Evolutionary conservation across 2,329 filamentous ascomycete species (phyloP).

Genomic region (Neocatenulostroma microsporum): DNA sequence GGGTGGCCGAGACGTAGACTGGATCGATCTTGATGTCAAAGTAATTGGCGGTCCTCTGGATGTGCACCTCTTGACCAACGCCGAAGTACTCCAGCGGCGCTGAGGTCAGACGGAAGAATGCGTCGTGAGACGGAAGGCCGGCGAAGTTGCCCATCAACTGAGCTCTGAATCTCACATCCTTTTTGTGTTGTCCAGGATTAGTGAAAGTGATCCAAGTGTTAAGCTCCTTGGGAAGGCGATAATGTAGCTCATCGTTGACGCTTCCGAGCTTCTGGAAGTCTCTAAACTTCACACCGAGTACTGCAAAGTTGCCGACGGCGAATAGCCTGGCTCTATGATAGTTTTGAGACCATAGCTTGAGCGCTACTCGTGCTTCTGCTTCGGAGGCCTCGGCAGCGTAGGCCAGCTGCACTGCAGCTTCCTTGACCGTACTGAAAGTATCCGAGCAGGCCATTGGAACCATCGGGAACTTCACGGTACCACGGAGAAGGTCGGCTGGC

Average conservation of each 20-base stretch:
- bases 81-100: slow-evolving; percentile 4
- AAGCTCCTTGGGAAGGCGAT: slow-evolving; percentile 7
- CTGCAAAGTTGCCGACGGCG: slow-evolving; percentile 2
- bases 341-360: slow-evolving; percentile 5
- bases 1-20: slow-evolving; percentile 6
- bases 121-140: slow-evolving; percentile 11
- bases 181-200: neutral
- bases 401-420: slow-evolving; percentile 11
- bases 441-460: slow-evolving; percentile 9
- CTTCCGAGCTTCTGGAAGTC: slow-evolving; percentile 6
- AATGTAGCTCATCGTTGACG: slow-evolving; percentile 1
- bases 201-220: slow-evolving; percentile 1
- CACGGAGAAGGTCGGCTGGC: neutral
- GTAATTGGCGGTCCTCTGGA: neutral
- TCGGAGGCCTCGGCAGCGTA: slow-evolving; percentile 5
- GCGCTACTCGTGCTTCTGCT: slow-evolving; percentile 7
- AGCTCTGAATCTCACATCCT: slow-evolving; percentile 4
- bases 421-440: slow-evolving; percentile 11
- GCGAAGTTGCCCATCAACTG: slow-evolving; percentile 5
- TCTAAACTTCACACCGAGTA: slow-evolving; percentile 12
- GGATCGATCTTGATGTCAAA: slow-evolving; percentile 7
- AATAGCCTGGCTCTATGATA: too few relatives aligned
- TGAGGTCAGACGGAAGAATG: slow-evolving; percentile 12
- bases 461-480: slow-evolving; percentile 8
- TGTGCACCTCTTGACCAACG: neutral